phyloP scores from a whole-genome alignment of 371 early-diverging fungal species.

The Batkoa obscura region DNA sequence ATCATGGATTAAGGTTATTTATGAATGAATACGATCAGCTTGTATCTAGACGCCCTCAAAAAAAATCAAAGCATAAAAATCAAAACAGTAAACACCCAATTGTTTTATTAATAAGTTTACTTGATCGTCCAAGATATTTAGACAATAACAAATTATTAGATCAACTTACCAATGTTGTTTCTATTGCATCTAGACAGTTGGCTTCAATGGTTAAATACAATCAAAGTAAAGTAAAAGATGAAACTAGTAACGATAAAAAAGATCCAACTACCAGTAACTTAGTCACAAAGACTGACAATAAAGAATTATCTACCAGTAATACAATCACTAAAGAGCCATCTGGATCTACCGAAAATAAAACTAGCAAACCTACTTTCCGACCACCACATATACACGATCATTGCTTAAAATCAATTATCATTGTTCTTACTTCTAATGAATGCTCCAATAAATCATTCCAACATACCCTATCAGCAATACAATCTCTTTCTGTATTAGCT shows the following conservation, averaged over 20 bases:
- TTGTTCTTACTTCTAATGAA: slow-evolving; percentile 75
- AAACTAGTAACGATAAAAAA: neutral
- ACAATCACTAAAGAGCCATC: slow-evolving; percentile 5
- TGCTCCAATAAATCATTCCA: slow-evolving; percentile 89
- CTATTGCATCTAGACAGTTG: slow-evolving; percentile 51
- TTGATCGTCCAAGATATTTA: slow-evolving; percentile 64
- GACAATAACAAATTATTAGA: slow-evolving; percentile 64
- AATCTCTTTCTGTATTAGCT: slow-evolving; percentile 54
- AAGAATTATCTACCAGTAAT: slow-evolving; percentile 1
- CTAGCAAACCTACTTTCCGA: slow-evolving; percentile 16
- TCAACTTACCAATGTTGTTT: slow-evolving; percentile 68
- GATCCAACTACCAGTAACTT: neutral
- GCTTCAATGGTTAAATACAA: slow-evolving; percentile 17
- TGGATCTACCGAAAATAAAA: slow-evolving; percentile 4
- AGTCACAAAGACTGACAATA: neutral
- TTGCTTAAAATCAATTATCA: slow-evolving; percentile 61
- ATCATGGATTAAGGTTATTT: slow-evolving; percentile 44
- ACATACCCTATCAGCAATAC: slow-evolving; percentile 71
- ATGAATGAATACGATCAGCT: slow-evolving; percentile 49
- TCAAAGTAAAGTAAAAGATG: neutral
- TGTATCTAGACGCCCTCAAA: slow-evolving; percentile 21
- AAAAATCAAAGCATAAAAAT: slow-evolving; percentile 24
- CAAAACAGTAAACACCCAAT: slow-evolving; percentile 71
- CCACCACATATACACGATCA: slow-evolving; percentile 53
- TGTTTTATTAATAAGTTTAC: slow-evolving; percentile 56